Base-by-base conservation (phyloP, 768 basidiomycete genomes). In the Coprinopsis sp. region DNA sequence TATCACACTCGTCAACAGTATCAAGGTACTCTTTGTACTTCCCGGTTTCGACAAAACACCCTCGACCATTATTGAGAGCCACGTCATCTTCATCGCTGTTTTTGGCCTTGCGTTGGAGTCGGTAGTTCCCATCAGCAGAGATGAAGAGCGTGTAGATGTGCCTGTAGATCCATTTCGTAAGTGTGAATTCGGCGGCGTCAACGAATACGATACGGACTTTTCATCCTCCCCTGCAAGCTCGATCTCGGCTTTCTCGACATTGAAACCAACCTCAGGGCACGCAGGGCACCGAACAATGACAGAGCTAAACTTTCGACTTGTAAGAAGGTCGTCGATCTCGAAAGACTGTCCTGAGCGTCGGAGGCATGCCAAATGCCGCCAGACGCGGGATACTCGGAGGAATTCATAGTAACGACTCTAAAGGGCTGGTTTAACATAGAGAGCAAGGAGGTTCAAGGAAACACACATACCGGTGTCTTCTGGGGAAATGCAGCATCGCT, bases 21-120 rank as follows among this genome's bases (percentile, higher is more conserved):
- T 40, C 25, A 16, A 64, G 19, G 49, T 60, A 63, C 18, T 46
- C 19, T 14, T 49, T 19, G 45, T 53, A 64, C 6, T 24, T 21
- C 4, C 27, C 21, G 1, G 43, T 52, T 13, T 50, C 41, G 10
- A 55, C 55, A 52, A 65, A 66, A 37, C 56, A 60, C 6, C 44
- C 60, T 23, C 50, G 37, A 11, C 62, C 64, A 6, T 54, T 48
- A 37, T 58, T 58, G 18, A 66, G 39, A 4, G 65, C 48, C 0
- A 58, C 46, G 47, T 66, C 61, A 44, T 64, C 56, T 0, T 60
- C 62, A 46, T 66, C 60, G 18, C 59, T 52, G 4, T 53, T 51
- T 43, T 62, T 65, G 28, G 49, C 37, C 38, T 62, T 58, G 2
- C 56, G 44, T 31, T 58, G 58, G 1, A 61, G 56, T 4, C 52